Base-by-base conservation (phyloP, 2,329 filamentous ascomycete genomes). In the Sporothrix inflata region DNA sequence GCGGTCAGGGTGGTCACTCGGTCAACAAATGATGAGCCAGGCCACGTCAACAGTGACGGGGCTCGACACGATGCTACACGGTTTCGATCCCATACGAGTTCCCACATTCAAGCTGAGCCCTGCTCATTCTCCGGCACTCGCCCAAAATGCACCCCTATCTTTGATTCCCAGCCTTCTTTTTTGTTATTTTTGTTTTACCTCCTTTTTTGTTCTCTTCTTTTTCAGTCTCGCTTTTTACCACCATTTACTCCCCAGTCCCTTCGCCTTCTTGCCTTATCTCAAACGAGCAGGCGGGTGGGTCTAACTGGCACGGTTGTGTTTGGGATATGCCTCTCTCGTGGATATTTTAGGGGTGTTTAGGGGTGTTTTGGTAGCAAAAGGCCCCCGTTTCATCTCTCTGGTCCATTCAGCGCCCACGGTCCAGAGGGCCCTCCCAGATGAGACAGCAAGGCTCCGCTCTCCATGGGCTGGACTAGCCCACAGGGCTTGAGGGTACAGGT, bases 261-360 rank as follows among this genome's bases (percentile, higher is more conserved):
- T 63, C 24, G 16, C 42, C 27, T 38, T 70, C 14, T 57, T 65
- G 34, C 40, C 63, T 47, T 66, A 66, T 70, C 73, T 74, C 73
- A 74, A 74, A 73, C 71, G 47, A 55, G 19, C 19, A 40, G 30
- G 57, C 53, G 12, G 16, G 69, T 72, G 74, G 74, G 74, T 72
- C 71, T 45, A 16, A 61, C 71, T 69, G 69, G 73, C 73, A 73
- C 71, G 71, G 74, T 71, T 68, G 67, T 53, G 73, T 73, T 75
- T 71, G 63, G 72, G 57, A 73, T 69, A 72, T 72, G 69, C 60
- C 45, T 49, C 42, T 57, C 60, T 65, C 60, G 21, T 65, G 60
- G 60, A 45, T 47, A 21, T 45, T 71, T 71, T 34, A 24, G 27
- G 55, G 38, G n/a, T 30, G n/a, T 12, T 47, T 68, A 12, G 38